Conservation (phyloP, 257 asterid genomes). For the Solanum commersonii region DNA sequence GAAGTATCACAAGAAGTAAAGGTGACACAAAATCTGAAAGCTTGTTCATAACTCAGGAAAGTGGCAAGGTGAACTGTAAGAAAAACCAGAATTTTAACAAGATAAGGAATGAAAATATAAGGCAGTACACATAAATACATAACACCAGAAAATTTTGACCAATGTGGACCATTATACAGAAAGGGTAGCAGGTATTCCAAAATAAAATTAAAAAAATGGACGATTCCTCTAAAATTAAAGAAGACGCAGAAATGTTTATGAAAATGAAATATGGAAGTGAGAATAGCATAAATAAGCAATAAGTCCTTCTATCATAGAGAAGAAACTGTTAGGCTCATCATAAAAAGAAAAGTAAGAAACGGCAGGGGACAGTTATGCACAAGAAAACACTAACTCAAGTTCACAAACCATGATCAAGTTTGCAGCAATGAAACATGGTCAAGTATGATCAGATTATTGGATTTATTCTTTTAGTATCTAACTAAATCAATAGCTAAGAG, state of each 20-base stretch:
- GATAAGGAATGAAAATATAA: background rate
- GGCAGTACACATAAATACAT: background rate
- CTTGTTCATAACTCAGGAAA: background rate
- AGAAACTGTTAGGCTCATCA: background rate
- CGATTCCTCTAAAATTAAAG: background rate
- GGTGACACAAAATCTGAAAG: background rate
- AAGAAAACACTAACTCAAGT: background rate
- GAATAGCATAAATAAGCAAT: background rate
- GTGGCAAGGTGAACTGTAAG: background rate
- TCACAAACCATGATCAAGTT: background rate
- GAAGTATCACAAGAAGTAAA: background rate
- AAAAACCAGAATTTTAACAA: background rate
- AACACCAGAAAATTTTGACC: background rate
- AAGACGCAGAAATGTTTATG: background rate
- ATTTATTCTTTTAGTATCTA: background rate
- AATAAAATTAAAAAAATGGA: background rate
- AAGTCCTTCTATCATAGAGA: background rate
- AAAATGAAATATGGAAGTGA: background rate
- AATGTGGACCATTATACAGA: background rate
- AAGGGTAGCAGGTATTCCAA: background rate
- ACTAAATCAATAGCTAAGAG: background rate
- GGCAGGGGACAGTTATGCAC: background rate
- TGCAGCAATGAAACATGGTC: background rate
- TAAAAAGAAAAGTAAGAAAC: background rate
- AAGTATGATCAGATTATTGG: background rate